Percentiles rank a stretch among this genome's conserved stretches.
These are phyloP conservation scores for Rhizomucor pusillus DNA, from an alignment of 371 early-diverging fungal species.

Conservation along the genomic window DNA sequence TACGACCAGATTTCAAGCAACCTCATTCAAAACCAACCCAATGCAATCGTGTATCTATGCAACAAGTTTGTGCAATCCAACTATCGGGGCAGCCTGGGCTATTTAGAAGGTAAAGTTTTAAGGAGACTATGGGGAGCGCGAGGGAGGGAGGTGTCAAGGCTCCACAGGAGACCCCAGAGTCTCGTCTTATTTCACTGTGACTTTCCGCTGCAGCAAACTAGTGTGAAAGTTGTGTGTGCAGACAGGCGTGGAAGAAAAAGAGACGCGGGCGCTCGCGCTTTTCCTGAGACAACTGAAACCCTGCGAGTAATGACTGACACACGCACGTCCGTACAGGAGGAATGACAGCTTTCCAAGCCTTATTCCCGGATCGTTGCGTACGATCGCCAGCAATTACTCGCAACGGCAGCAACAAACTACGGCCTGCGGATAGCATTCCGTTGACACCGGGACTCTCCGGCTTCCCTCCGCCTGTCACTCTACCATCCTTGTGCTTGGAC, in stretches of 20 bases:
- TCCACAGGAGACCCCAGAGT: neutral
- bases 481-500: neutral
- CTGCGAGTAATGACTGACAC: too few relatives aligned
- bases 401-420: too few relatives aligned
- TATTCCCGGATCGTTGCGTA: too few relatives aligned
- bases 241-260: too few relatives aligned
- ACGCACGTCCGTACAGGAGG: too few relatives aligned
- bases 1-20: slow-evolving; percentile 50
- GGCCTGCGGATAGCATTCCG: neutral
- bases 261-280: too few relatives aligned
- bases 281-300: too few relatives aligned
- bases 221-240: too few relatives aligned
- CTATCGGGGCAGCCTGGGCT: slow-evolving; percentile 43
- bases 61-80: slow-evolving; percentile 30
- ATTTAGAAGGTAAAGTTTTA: slow-evolving; percentile 42
- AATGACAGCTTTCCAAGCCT: too few relatives aligned
- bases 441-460: neutral
- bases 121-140: neutral
- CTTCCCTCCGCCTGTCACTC: neutral
- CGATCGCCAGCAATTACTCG: too few relatives aligned
- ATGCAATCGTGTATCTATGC: slow-evolving; percentile 42
- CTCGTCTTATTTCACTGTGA: too few relatives aligned
- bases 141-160: neutral
- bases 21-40: slow-evolving; percentile 31
- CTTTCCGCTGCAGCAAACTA: too few relatives aligned